Percentiles rank a stretch among this genome's conserved stretches.
These are phyloP conservation scores for Cystobasidium slooffiae DNA, from an alignment of 1,284 basidiomycete species.

Conservation along the genomic window DNA sequence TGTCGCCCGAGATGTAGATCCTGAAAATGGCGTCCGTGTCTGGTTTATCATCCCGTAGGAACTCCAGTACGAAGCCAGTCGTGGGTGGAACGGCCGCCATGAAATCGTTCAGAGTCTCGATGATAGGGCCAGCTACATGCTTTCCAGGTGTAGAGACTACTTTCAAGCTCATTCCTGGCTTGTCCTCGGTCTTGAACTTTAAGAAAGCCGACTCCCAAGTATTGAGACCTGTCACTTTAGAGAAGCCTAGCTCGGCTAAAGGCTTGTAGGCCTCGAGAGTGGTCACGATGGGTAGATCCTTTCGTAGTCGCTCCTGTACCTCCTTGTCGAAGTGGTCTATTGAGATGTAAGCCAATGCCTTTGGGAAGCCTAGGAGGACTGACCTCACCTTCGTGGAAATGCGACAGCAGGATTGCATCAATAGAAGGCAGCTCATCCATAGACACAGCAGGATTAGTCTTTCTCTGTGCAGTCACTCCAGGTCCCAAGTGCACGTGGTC, in stretches of 20 bases:
- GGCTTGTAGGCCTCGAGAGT: constrained; percentile 50
- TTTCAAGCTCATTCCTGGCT: constrained; percentile 25
- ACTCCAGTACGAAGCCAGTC: constrained; percentile 54
- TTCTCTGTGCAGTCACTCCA: constrained; percentile 51
- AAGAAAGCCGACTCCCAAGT: constrained; percentile 51
- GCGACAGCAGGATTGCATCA: constrained; percentile 46
- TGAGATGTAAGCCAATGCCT: neutral
- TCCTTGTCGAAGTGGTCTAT: constrained; percentile 54
- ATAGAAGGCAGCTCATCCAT: constrained; percentile 49
- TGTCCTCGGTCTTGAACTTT: constrained; percentile 42
- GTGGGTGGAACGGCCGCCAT: constrained; percentile 53
- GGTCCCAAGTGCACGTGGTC: constrained; percentile 50
- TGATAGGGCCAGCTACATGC: constrained; percentile 51
- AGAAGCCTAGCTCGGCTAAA: constrained; percentile 45
- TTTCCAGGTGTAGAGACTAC: constrained; percentile 54
- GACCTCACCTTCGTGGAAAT: constrained; percentile 35
- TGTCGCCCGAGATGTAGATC: constrained; percentile 56
- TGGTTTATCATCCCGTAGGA: constrained; percentile 44
- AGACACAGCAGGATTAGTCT: constrained; percentile 53
- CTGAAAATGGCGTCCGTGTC: constrained; percentile 46
- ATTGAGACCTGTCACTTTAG: constrained; percentile 50
- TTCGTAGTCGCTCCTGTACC: constrained; percentile 52
- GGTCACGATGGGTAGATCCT: constrained; percentile 54
- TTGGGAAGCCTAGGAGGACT: neutral
- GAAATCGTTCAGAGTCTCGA: constrained; percentile 48